Conservation (phyloP, 2,329 filamentous ascomycete genomes). For the Pezicula carpinea region DNA sequence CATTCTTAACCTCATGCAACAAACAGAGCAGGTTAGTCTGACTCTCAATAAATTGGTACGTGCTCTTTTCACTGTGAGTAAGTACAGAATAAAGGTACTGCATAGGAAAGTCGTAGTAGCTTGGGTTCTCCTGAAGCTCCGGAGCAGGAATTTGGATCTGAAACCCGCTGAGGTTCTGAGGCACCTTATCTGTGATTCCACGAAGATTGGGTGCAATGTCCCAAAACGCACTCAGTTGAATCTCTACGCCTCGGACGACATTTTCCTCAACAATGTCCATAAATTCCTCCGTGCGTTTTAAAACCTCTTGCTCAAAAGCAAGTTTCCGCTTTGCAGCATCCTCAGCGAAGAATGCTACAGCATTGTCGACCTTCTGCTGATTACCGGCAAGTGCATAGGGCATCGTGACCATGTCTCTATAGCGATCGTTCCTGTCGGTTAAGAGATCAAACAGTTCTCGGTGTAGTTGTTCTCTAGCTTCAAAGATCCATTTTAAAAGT, state of each 20-base stretch:
- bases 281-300: constrained; percentile 72
- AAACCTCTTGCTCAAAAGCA: constrained; percentile 65
- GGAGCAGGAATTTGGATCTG: constrained; percentile 70
- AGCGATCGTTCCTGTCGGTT: constrained; percentile 79
- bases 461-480: constrained; percentile 83
- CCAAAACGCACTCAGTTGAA: constrained; percentile 94
- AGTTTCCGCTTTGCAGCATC: constrained; percentile 71
- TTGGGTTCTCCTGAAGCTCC: constrained; percentile 83
- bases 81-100: constrained; percentile 88
- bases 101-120: constrained; percentile 74
- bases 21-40: constrained; percentile 89
- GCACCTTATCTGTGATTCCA: constrained; percentile 75
- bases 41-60: constrained; percentile 94
- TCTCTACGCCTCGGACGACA: constrained; percentile 81
- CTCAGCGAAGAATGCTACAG: constrained; percentile 74
- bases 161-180: constrained; percentile 53
- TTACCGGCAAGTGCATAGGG: constrained; percentile 75
- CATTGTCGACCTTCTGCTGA: constrained; percentile 72
- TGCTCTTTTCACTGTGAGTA: constrained; percentile 83
- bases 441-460: constrained; percentile 81
- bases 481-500: constrained; percentile 94
- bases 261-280: constrained; percentile 76
- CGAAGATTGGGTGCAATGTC: constrained; percentile 86
- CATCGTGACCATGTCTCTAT: constrained; percentile 75
- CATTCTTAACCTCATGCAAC: constrained; percentile 83